A percentile compares a stretch with the other conserved stretches of the same genome.
Conservation (phyloP, 352 stramenopile genomes). For the Globisporangium iwayamae region DNA sequence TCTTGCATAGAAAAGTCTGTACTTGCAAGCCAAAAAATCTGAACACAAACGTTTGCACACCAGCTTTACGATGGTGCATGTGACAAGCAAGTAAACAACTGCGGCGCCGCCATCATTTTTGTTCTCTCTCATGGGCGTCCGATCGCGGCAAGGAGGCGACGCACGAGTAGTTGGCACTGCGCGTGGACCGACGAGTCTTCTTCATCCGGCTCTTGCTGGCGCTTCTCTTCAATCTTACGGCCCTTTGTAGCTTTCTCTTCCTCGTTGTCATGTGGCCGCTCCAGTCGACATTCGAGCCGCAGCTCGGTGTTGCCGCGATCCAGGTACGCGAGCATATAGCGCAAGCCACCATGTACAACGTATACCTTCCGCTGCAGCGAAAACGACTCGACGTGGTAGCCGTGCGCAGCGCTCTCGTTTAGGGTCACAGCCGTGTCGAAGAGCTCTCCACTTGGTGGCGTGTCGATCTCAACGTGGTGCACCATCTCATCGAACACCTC, state of each 20-base stretch:
- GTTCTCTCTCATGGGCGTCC: neutral
- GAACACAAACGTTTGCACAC: too few species aligned
- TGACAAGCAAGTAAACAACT: neutral
- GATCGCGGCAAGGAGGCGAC: slow-evolving; percentile 5
- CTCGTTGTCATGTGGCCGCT: neutral
- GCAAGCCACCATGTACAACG: neutral
- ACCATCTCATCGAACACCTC: neutral
- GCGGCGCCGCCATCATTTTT: neutral
- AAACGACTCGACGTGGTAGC: neutral
- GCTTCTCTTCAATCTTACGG: neutral
- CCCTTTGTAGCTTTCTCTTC: neutral
- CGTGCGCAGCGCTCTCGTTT: neutral
- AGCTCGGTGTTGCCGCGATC: neutral
- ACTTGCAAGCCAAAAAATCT: neutral
- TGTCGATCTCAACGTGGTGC: neutral
- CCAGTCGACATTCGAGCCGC: slow-evolving; percentile 2
- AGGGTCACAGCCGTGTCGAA: neutral
- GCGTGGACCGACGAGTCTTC: neutral
- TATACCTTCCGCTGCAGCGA: slow-evolving; percentile 4
- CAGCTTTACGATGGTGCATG: neutral
- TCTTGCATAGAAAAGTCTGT: neutral
- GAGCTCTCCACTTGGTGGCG: neutral
- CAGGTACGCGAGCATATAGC: slow-evolving; percentile 6
- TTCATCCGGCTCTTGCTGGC: neutral
- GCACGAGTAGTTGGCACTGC: slow-evolving; percentile 4